Base-by-base conservation (phyloP, 371 early-diverging fungal genomes). In the Nematocida sp. region DNA sequence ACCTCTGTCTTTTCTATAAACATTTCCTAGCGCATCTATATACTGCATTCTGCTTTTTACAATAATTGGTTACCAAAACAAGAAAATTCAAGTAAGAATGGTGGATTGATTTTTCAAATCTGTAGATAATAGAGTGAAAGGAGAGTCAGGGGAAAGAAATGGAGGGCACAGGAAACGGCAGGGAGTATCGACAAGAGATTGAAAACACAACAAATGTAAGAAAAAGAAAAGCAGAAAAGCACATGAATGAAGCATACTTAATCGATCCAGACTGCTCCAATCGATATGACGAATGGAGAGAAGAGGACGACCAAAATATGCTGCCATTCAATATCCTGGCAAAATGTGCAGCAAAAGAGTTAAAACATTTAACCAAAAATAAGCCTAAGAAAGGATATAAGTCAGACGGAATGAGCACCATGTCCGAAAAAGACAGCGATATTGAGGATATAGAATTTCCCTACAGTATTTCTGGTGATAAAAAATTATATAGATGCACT, bases 401-500 rank as follows among this genome's bases (percentile, higher is more conserved):
- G 11, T 83, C 42, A 3, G 84, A 44, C 13, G 15, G 44, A 20
- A 33, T 23, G n/a, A 64, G 67, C 13, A 42, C 15, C n/a, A 46
- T 1, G 60, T 57, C 61, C 3, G 57, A 61, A 2, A 54, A 72
- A 20, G 44, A 73, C 72, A 20, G 82, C 70, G 60, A 84, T 73
- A 42, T 86, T 72, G 62, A 57, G 73, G 83, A 86, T 47, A 71
- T 75, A 6, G 78, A 86, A 39, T 86, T 86, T 58, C 71, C 61
- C 9, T 72, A 50, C 23, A 60, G 72, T 39, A 40, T 55, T 20
- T 55, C 50, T n/a, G 73, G 75, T 6, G 78, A 66, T 15, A 72
- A 56, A 50, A 76, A 76, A 57, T 27, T 83, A 46, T 88, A 72
- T 66, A 56, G 45, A 15, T 88, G 88, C 67, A 84, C 85, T 11